These are phyloP conservation scores for Blastobotrys proliferans DNA, from an alignment of 1,139 yeast species.

Conservation along the genomic window DNA sequence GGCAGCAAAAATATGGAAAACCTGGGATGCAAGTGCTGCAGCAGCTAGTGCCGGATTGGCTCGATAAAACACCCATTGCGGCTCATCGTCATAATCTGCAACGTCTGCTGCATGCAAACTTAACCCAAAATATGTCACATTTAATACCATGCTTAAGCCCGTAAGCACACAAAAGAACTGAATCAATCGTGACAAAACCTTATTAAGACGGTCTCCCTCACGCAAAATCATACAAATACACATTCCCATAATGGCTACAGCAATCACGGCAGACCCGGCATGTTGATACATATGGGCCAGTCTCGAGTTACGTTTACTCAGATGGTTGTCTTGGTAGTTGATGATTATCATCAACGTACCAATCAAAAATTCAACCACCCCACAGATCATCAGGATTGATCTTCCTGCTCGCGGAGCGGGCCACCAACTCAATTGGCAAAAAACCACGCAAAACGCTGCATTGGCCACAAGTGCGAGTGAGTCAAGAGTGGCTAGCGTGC, in stretches of 20 bases:
- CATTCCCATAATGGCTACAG: conserved; percentile 27
- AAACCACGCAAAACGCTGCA: conserved; percentile 18
- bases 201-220: conserved; percentile 28
- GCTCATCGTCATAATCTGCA: neutral
- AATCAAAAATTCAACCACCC: conserved; percentile 27
- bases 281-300: conserved; percentile 21
- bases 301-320: neutral
- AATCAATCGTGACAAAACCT: conserved; percentile 22
- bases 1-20: conserved; percentile 24
- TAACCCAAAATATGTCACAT: conserved; percentile 24
- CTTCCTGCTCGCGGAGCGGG: conserved; percentile 26
- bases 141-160: conserved; percentile 17
- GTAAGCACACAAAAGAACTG: conserved; percentile 23
- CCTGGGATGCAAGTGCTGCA: conserved; percentile 21
- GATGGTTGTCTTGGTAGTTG: conserved; percentile 10
- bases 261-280: conserved; percentile 22
- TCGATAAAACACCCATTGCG: conserved; percentile 2
- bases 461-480: conserved; percentile 15
- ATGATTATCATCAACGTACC: conserved; percentile 19
- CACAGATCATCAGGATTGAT: conserved; percentile 24
- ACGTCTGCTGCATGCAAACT: conserved; percentile 14
- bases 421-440: conserved; percentile 25
- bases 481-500: conserved; percentile 15
- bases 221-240: conserved; percentile 24
- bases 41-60: conserved; percentile 30